Conservation (phyloP, 2,329 filamentous ascomycete genomes). For the Verticillium nubilum region DNA sequence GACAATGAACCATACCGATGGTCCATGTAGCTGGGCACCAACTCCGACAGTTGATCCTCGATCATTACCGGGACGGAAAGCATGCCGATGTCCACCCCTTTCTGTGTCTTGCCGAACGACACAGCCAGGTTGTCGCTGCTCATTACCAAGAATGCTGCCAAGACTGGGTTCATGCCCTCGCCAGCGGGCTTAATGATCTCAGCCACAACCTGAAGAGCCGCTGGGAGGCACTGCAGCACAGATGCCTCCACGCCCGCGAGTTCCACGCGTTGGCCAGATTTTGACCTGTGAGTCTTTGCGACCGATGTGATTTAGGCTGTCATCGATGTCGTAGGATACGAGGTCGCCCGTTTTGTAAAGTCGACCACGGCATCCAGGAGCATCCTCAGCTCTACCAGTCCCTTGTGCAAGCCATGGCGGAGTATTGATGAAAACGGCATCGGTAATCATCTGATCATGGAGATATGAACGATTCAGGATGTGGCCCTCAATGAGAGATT, state of each 20-base stretch:
- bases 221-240: neutral
- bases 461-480: constrained; percentile 5
- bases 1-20: constrained; percentile 21
- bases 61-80: constrained; percentile 2
- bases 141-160: neutral
- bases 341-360: constrained; percentile 30
- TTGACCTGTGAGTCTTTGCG: constrained; percentile 52
- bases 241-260: constrained; percentile 18
- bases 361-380: constrained; percentile 5
- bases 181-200: neutral
- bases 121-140: neutral
- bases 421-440: constrained; percentile 12
- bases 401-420: constrained; percentile 14
- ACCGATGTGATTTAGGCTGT: constrained; percentile 33
- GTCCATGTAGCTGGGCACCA: constrained; percentile 29
- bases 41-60: constrained; percentile 25
- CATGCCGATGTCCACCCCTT: neutral
- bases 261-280: constrained; percentile 47
- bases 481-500: constrained; percentile 5
- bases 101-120: neutral
- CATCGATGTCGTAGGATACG: constrained; percentile 24
- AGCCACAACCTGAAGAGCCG: constrained; percentile 38
- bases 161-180: neutral
- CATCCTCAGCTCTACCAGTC: constrained; percentile 2
- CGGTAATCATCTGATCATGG: constrained; percentile 13